A percentile compares a stretch with the other conserved stretches of the same genome.
Conservation (phyloP, 345 rosid genomes). For the Citrus inodora region DNA sequence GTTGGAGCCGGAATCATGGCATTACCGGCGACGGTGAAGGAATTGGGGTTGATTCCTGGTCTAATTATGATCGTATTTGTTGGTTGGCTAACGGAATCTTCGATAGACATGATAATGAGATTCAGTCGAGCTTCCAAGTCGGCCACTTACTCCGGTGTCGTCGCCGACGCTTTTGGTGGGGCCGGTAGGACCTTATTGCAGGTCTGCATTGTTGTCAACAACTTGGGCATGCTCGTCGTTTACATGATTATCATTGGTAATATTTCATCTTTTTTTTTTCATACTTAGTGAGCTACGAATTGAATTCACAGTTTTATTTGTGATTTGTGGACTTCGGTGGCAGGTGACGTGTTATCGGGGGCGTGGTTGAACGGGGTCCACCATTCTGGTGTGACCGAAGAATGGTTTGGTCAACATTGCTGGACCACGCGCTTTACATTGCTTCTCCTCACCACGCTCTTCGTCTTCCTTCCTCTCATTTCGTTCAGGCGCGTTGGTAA, state of each 20-base stretch:
- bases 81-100: slow-evolving; percentile 45
- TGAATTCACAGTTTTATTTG: neutral
- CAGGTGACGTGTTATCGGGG: slow-evolving; percentile 69
- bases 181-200: slow-evolving; percentile 45
- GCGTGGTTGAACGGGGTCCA: slow-evolving; percentile 40
- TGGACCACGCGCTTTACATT: slow-evolving; percentile 49
- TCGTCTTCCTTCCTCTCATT: slow-evolving; percentile 57
- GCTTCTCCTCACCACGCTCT: slow-evolving; percentile 45
- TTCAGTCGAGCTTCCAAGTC: slow-evolving; percentile 53
- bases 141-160: slow-evolving; percentile 51
- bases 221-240: slow-evolving; percentile 63
- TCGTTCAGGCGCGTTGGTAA: slow-evolving; percentile 63
- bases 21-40: slow-evolving; percentile 56
- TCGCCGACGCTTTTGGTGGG: slow-evolving; percentile 51
- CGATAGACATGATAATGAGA: slow-evolving; percentile 45
- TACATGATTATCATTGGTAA: slow-evolving; percentile 65
- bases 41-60: slow-evolving; percentile 53
- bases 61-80: slow-evolving; percentile 39
- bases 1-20: slow-evolving; percentile 74
- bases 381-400: slow-evolving; percentile 51
- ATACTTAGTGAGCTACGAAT: neutral
- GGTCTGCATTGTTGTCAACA: slow-evolving; percentile 54
- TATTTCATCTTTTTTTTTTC: neutral
- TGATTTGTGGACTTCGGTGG: slow-evolving; percentile 14
- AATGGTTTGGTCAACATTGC: slow-evolving; percentile 59